Conservation (phyloP, 2,329 filamentous ascomycete genomes). For the Penicillium sp. region DNA sequence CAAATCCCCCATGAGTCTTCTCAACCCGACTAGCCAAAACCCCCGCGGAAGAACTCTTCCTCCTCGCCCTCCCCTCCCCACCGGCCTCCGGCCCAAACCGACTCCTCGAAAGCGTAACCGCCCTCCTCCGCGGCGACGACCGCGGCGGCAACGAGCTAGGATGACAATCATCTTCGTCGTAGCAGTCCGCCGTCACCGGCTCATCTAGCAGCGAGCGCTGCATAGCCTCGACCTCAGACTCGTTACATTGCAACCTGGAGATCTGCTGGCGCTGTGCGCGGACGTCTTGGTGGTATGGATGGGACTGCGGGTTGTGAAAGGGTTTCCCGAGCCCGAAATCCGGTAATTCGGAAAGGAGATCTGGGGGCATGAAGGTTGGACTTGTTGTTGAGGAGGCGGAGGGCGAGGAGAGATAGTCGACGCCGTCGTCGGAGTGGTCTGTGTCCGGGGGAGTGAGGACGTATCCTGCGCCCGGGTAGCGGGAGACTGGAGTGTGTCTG, state of each 20-base stretch:
- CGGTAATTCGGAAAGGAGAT: constrained; percentile 13
- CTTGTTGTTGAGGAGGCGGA: constrained; percentile 52
- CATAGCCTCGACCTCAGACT: constrained; percentile 37
- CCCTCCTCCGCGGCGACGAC: constrained; percentile 31
- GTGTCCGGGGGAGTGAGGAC: constrained; percentile 39
- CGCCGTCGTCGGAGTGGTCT: constrained; percentile 33
- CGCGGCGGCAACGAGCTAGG: constrained; percentile 38
- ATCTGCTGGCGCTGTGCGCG: constrained; percentile 41
- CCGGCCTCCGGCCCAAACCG: constrained; percentile 26
- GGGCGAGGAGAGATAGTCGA: constrained; percentile 49
- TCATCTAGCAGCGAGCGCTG: background rate
- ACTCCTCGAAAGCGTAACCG: constrained; percentile 28
- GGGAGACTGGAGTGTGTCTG: constrained; percentile 6
- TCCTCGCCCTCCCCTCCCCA: constrained; percentile 15
- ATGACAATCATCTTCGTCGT: constrained; percentile 35
- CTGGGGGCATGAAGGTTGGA: constrained; percentile 30
- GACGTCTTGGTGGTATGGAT: constrained; percentile 21
- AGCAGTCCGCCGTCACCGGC: background rate
- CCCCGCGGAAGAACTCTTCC: constrained; percentile 29
- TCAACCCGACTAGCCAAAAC: constrained; percentile 33
- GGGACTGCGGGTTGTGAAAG: background rate
- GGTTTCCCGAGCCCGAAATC: background rate
- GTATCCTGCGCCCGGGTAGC: constrained; percentile 17
- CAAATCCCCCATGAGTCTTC: constrained; percentile 29
- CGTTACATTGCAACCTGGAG: constrained; percentile 40